Conservation (phyloP, 495 filamentous ascomycete genomes). For the Podospora australis region DNA sequence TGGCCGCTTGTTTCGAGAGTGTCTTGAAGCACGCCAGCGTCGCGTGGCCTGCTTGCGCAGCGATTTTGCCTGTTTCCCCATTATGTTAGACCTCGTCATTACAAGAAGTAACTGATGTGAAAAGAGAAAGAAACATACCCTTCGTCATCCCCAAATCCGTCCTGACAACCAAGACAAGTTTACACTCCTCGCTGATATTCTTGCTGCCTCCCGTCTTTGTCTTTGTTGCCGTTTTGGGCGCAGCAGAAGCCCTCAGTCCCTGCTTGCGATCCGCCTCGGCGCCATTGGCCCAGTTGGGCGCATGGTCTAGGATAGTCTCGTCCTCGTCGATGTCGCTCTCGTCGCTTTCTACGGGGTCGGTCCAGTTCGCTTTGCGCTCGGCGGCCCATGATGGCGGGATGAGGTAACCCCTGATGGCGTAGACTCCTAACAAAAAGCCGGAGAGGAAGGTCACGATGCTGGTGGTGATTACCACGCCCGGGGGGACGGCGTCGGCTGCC, state of each 20-base stretch:
- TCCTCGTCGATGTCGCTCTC: conserved; percentile 47
- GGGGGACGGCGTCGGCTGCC: no score
- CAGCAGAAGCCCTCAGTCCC: conserved; percentile 30
- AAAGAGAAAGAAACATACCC: conserved; percentile 58
- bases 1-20: conserved; percentile 48
- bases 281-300: conserved; percentile 53
- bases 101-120: no score
- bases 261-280: conserved; percentile 42
- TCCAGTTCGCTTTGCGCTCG: conserved; percentile 25
- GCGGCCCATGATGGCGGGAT: conserved; percentile 36
- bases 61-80: conserved; percentile 77
- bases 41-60: conserved; percentile 91
- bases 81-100: no score
- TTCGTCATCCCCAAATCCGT: conserved; percentile 96
- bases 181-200: conserved; percentile 72
- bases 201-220: no score
- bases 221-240: conserved; percentile 14
- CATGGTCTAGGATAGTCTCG: conserved; percentile 49
- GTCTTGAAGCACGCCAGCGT: conserved; percentile 95
- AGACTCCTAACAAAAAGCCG: conserved; percentile 54
- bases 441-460: conserved; percentile 55
- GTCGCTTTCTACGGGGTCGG: conserved; percentile 44
- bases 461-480: conserved; percentile 50
- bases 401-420: conserved; percentile 45
- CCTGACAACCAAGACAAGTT: conserved; percentile 84